Percentiles rank a stretch among this genome's conserved stretches.
Evolutionary conservation across 1,284 basidiomycete genomes (phyloP).

Genomic region (Moniliophthora roreri): DNA sequence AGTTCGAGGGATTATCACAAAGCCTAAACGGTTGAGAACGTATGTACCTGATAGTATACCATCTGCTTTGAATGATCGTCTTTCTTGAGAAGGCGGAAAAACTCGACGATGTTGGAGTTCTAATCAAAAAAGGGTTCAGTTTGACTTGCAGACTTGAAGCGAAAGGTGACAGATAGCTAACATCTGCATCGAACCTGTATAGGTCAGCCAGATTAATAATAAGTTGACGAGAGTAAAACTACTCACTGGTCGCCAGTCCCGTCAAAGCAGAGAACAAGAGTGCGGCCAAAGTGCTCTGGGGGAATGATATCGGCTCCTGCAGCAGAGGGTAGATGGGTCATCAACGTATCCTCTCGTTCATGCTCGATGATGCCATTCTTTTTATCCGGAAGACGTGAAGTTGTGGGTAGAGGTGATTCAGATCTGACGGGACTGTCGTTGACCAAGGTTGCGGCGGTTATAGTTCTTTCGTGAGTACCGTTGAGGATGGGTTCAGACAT

Average conservation of each 20-base stretch:
- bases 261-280: constrained; percentile 8
- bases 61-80: constrained; percentile 49
- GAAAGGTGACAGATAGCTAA: background rate
- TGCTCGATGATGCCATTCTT: background rate
- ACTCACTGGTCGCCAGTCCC: constrained; percentile 9
- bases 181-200: constrained; percentile 4
- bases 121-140: background rate
- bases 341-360: background rate
- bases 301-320: background rate
- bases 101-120: constrained; percentile 52
- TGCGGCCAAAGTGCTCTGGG: background rate
- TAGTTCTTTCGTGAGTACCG: background rate
- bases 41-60: constrained; percentile 61
- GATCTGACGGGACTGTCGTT: background rate
- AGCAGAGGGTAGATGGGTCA: background rate
- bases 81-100: constrained; percentile 55
- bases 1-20: background rate
- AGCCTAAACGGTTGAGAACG: background rate
- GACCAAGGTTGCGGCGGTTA: background rate
- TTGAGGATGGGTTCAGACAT: background rate
- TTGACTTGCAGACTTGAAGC: background rate
- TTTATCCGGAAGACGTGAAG: no score
- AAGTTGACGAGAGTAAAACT: background rate
- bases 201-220: background rate
- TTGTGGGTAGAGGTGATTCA: no score